Evolutionary conservation across 768 basidiomycete genomes (phyloP).

Genomic region (Paxillus rubicundulus): DNA sequence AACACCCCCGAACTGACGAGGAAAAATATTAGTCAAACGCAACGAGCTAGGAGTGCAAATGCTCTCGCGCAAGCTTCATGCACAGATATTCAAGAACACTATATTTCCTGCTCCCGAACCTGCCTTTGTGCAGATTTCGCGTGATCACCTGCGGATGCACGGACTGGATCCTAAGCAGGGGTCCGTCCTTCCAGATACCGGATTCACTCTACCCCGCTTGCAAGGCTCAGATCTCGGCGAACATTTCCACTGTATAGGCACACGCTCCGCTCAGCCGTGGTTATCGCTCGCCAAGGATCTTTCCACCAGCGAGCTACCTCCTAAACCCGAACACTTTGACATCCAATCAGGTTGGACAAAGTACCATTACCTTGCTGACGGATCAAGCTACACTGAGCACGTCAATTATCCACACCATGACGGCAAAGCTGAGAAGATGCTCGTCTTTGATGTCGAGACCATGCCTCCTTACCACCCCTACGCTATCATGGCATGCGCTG

Average conservation of each 20-base stretch:
- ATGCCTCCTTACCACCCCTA: conserved; percentile 80
- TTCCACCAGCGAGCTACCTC: conserved; percentile 52
- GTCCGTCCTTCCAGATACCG: conserved; percentile 74
- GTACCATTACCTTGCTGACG: conserved; percentile 70
- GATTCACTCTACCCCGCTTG: conserved; percentile 80
- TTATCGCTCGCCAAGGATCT: conserved; percentile 63
- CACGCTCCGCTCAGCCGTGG: conserved; percentile 71
- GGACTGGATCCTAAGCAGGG: conserved; percentile 77
- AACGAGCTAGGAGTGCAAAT: conserved; percentile 95
- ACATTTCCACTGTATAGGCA: conserved; percentile 85
- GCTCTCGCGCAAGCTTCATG: conserved; percentile 75
- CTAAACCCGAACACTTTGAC: conserved; percentile 53
- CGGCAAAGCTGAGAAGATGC: conserved; percentile 64
- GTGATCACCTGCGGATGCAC: conserved; percentile 77
- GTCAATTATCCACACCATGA: conserved; percentile 66
- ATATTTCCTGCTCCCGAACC: conserved; percentile 60
- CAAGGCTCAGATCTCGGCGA: conserved; percentile 80
- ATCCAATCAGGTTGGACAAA: conserved; percentile 84
- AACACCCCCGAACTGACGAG: not conserved
- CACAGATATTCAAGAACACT: conserved; percentile 75
- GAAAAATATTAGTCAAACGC: conserved; percentile 48
- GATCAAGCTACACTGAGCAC: conserved; percentile 71
- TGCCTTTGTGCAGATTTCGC: conserved; percentile 70
- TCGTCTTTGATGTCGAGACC: conserved; percentile 94
- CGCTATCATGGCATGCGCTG: conserved; percentile 88